Base-by-base conservation (phyloP, 345 rosid species). In the Leavenworthia alabamica region DNA sequence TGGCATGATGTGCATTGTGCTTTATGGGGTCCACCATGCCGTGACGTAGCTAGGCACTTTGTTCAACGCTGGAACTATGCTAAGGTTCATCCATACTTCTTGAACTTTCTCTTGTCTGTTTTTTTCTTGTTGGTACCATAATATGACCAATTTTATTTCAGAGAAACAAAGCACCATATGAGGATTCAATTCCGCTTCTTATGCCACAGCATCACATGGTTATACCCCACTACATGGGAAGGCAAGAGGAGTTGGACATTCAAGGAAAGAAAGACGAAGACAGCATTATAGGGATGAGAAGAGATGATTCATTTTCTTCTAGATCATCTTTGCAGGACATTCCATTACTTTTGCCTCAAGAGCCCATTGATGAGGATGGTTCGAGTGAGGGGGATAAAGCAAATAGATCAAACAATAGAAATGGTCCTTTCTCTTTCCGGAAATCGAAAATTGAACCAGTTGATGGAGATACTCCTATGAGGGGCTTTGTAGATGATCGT, bases 1-100 rank as follows among this genome's bases (percentile, higher is more conserved):
- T 94, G 99, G 96, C 97, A 94, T 81, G 99, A 94, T 61, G 96
- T 94, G 48, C 99, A 94, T 57, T 94, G 97, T 86, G 97, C 99
- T 42, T 83, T 94, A 6, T 86, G 92, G 99, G 99, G 99, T 22
- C 96, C 99, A 22, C 90, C 99, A 67, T 94, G 99, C 69, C 92
- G 86, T 15, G 99, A 94, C 65, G 79, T 81, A 27, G 99, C 99
- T 22, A 81, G 99, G 68, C 99, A 94, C 76, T 94, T 94, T 63
- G 97, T 94, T 66, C 99, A 94, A 72, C 95, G 99, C 13, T 94
- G 99, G 99, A 94, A 94, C 83, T 83, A 83, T 78, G 99, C 99
- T 47, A 94, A 94, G 99, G 99, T 94, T 40, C 59, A 16, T 70
- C 60, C 31, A 20, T 43, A 12, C 42, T 28, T 53, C 41, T 31